Evolutionary conservation across 176 grass and related monocot species (phyloP).

Genomic region (Musa itinerans): DNA sequence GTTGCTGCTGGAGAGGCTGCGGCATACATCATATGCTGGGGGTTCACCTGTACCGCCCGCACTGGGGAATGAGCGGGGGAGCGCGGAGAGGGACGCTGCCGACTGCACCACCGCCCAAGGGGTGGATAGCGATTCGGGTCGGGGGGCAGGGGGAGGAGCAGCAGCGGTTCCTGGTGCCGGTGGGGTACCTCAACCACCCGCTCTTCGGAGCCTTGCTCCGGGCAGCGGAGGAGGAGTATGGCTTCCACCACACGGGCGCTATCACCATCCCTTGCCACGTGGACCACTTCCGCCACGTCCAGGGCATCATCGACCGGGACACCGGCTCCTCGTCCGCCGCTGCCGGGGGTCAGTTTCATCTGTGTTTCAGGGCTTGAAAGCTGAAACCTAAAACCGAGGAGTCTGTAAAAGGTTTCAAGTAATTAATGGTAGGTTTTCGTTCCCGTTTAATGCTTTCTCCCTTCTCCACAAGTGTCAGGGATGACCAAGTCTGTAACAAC

Average conservation of each 20-base stretch:
- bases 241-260: slow-evolving; percentile 9
- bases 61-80: not conserved
- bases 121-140: slow-evolving; percentile 5
- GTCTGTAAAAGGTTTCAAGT: not conserved
- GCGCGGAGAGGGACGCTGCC: not conserved
- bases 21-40: not conserved
- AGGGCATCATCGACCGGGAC: slow-evolving; percentile 13
- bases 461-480: too few species aligned
- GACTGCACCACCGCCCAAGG: not conserved
- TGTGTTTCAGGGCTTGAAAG: slow-evolving; percentile 5
- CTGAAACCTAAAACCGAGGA: not conserved
- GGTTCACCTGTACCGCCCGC: not conserved
- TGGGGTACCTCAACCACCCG: slow-evolving; percentile 16
- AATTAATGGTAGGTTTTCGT: too few species aligned
- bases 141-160: slow-evolving; percentile 4
- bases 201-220: slow-evolving; percentile 1
- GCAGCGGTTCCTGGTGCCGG: slow-evolving; percentile 8
- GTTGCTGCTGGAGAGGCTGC: too few species aligned
- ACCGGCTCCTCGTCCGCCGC: not conserved
- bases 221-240: slow-evolving; percentile 16
- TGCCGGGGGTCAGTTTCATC: not conserved
- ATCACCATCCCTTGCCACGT: slow-evolving; percentile 18
- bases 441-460: too few species aligned
- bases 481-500: too few species aligned
- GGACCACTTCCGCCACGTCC: slow-evolving; percentile 10